These are phyloP conservation scores for Aspergillus aculeatinus DNA, from an alignment of 2,329 filamentous ascomycete species.

Conservation along the genomic window DNA sequence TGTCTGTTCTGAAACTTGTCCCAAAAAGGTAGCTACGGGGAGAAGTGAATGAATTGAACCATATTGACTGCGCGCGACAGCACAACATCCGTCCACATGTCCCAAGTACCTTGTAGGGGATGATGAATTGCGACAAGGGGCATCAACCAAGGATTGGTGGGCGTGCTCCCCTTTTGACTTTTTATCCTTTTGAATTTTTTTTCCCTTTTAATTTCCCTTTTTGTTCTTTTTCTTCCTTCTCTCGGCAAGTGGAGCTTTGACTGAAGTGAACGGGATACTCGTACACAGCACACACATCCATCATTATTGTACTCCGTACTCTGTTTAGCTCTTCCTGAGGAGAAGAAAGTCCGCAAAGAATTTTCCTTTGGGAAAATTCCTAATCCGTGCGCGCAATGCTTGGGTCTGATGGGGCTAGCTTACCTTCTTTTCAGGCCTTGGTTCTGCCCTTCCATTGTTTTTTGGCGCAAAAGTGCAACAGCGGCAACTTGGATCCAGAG, in stretches of 20 bases:
- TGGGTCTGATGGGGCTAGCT: constrained; percentile 15
- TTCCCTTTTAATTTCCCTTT: not conserved
- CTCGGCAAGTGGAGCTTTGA: constrained; percentile 8
- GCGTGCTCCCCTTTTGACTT: not conserved
- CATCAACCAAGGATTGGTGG: not conserved
- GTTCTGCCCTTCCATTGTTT: constrained; percentile 14
- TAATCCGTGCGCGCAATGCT: constrained; percentile 5
- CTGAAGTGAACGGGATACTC: not conserved
- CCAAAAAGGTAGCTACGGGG: constrained; percentile 14
- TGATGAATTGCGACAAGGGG: not conserved
- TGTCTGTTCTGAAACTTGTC: constrained; percentile 8
- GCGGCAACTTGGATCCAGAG: constrained; percentile 20
- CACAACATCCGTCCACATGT: not conserved
- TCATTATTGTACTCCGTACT: no score
- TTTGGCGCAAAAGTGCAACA: constrained; percentile 11
- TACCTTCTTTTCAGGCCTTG: constrained; percentile 2
- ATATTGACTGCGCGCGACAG: no score
- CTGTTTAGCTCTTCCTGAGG: no score
- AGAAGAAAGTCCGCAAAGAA: constrained; percentile 12
- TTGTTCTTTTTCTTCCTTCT: not conserved
- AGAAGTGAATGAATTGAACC: constrained; percentile 1
- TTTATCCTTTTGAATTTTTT: not conserved
- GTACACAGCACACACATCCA: not conserved
- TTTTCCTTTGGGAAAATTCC: constrained; percentile 11
- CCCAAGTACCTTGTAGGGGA: not conserved